Base-by-base conservation (phyloP, 306 rosid genomes). In the Abrus precatorius region DNA sequence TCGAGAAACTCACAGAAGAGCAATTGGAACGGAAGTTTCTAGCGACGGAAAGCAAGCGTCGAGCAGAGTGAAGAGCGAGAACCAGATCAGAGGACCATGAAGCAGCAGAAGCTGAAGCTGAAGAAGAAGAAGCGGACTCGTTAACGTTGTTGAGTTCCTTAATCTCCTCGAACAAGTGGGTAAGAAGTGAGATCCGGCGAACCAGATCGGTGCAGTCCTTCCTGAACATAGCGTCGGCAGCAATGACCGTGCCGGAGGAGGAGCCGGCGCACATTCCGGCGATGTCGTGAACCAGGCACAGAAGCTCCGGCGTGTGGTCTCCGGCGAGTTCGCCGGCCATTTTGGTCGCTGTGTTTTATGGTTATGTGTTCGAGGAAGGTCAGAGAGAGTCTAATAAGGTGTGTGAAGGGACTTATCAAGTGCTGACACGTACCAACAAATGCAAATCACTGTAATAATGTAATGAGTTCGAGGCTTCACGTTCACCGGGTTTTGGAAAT, bases 181-280 rank as follows among this genome's bases (percentile, higher is more conserved):
- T 74, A n/a, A 95, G 90, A 30, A 95, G 87, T 12, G 95, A 89
- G 90, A 95, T 95, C 96, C 97, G 93, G 48, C 98, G 96, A 59
- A 92, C 93, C 60, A 95, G 94, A 91, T 95, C 99, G 85, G 93
- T 90, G 78, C 94, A 91, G 71, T 93, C 99, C 82, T 85, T 95
- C 84, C 74, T 89, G 86, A 91, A 93, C 48, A 75, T 13, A n/a
- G 83, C 85, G 8, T 76, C 90, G 69, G 68, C 53, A 52, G 76
- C 56, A 75, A 63, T 43, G 80, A 55, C 50, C 38, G 79, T 0
- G 7, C 27, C 12, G n/a, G 86, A 27, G 60, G 80, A 70, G 13
- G 86, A 81, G 4, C 85, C 86, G 6, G 48, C 70, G 32, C 89
- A 90, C 78, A 84, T 84, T n/a, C 84, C 84, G 49, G 81, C 72